phyloP scores from a whole-genome alignment of 768 basidiomycete species.

The Pulveroboletus sp. region DNA sequence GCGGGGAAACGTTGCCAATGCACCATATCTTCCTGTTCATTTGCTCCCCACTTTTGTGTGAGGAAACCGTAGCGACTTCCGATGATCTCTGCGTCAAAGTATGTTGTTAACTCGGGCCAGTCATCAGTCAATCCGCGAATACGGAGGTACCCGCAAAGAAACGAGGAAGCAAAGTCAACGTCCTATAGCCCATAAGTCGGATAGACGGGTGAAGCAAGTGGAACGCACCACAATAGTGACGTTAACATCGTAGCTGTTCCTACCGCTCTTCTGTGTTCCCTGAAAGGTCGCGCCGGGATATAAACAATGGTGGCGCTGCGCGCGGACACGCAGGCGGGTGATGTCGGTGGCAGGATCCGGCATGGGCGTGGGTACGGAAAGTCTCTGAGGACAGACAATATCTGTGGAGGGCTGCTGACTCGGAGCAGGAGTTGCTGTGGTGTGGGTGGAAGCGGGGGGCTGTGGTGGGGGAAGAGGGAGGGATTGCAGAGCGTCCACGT shows the following conservation, averaged over 20 bases:
- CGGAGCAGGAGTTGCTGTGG: conserved; percentile 7
- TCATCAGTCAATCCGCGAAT: conserved; percentile 92
- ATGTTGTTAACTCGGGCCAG: conserved; percentile 94
- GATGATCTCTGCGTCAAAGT: conserved; percentile 96
- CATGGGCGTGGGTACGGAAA: conserved; percentile 9
- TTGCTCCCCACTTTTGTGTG: conserved; percentile 88
- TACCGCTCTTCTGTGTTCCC: conserved; percentile 91
- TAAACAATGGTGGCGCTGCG: conserved; percentile 70
- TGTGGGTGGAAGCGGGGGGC: conserved; percentile 12
- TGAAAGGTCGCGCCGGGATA: conserved; percentile 87
- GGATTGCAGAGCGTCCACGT: conserved; percentile 24
- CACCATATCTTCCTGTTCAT: conserved; percentile 85
- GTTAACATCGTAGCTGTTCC: conserved; percentile 91
- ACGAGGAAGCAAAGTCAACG: conserved; percentile 82
- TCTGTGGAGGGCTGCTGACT: conserved; percentile 19
- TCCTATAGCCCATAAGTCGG: conserved; percentile 48
- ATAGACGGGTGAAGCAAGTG: conserved; percentile 2
- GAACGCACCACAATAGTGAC: conserved; percentile 84
- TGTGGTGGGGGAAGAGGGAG: conserved; percentile 5
- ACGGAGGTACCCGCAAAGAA: conserved; percentile 86
- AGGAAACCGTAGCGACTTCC: conserved; percentile 87
- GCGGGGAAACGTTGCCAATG: conserved; percentile 95
- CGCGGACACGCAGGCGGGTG: conserved; percentile 68
- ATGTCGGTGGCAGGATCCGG: conserved; percentile 68
- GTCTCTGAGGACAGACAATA: conserved; percentile 5